Conservation (phyloP, 1,284 basidiomycete genomes). For the Exsudoporus floridanus region DNA sequence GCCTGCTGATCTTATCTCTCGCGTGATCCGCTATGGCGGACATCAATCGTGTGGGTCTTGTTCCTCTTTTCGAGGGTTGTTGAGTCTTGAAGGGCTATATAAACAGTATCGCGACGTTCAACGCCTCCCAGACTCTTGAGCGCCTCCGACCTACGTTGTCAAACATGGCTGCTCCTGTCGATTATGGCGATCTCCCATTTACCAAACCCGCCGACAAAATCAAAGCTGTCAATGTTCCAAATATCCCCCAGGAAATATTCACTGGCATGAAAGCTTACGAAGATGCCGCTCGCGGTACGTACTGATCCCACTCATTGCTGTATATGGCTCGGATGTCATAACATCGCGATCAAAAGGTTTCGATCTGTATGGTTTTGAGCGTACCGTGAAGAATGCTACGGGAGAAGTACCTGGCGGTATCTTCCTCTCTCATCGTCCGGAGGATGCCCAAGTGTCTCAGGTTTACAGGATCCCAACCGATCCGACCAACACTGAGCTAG, state of each 20-base stretch:
- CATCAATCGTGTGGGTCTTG: neutral
- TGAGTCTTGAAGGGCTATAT: conserved; percentile 6
- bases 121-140: neutral
- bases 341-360: conserved; percentile 22
- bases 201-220: conserved; percentile 37
- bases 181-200: conserved; percentile 33
- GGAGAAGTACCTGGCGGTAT: conserved; percentile 23
- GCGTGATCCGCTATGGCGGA: neutral
- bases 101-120: neutral
- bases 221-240: conserved; percentile 36
- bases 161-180: conserved; percentile 21
- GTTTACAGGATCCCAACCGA: conserved; percentile 35
- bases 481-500: conserved; percentile 25
- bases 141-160: neutral
- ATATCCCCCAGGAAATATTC: conserved; percentile 32
- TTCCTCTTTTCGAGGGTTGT: conserved; percentile 2
- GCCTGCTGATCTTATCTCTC: conserved; percentile 11
- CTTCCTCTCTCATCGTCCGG: conserved; percentile 38
- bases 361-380: conserved; percentile 24
- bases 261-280: conserved; percentile 38
- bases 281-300: conserved; percentile 36
- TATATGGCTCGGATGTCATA: neutral
- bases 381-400: conserved; percentile 8
- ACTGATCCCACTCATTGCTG: neutral
- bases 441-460: conserved; percentile 37